These are phyloP conservation scores for Penicillium cosmopolitanum DNA, from an alignment of 495 filamentous ascomycete genomes.

Conservation along the genomic window DNA sequence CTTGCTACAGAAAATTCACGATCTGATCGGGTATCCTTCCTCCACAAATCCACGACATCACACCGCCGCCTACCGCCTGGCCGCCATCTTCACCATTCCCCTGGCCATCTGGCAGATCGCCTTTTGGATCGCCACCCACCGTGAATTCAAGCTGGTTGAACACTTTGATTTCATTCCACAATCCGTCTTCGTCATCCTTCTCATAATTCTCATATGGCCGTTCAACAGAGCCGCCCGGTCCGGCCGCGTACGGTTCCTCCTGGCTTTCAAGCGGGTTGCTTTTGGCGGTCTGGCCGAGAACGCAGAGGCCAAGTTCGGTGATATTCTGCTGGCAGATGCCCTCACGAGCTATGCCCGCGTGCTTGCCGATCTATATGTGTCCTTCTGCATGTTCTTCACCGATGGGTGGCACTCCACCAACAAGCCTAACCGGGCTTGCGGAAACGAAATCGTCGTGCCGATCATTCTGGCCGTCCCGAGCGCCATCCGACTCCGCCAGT, in stretches of 20 bases:
- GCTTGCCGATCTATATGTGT: constrained; percentile 85
- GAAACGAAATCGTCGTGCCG: constrained; percentile 74
- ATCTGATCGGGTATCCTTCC: constrained; percentile 77
- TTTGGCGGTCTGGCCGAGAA: constrained; percentile 80
- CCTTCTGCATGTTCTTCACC: constrained; percentile 85
- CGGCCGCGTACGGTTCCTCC: constrained; percentile 76
- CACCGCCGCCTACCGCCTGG: constrained; percentile 79
- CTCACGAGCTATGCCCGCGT: constrained; percentile 93
- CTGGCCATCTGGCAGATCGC: constrained; percentile 69
- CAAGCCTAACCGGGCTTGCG: constrained; percentile 78
- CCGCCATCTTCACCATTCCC: constrained; percentile 70
- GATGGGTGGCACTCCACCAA: constrained; percentile 70
- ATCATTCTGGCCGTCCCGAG: constrained; percentile 80
- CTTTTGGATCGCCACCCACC: constrained; percentile 82
- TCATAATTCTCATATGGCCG: constrained; percentile 71
- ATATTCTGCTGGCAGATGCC: constrained; percentile 92
- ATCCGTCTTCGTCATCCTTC: constrained; percentile 70
- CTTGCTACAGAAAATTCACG: constrained; percentile 66
- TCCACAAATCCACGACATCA: constrained; percentile 72
- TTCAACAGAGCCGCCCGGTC: constrained; percentile 68
- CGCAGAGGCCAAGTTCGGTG: constrained; percentile 87
- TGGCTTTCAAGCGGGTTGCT: constrained; percentile 69
- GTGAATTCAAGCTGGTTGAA: constrained; percentile 65
- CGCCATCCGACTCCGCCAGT: constrained; percentile 87
- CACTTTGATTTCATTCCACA: constrained; percentile 82